phyloP scores from a whole-genome alignment of 192 early-diverging fungal genomes.

The Linderina pennispora region DNA sequence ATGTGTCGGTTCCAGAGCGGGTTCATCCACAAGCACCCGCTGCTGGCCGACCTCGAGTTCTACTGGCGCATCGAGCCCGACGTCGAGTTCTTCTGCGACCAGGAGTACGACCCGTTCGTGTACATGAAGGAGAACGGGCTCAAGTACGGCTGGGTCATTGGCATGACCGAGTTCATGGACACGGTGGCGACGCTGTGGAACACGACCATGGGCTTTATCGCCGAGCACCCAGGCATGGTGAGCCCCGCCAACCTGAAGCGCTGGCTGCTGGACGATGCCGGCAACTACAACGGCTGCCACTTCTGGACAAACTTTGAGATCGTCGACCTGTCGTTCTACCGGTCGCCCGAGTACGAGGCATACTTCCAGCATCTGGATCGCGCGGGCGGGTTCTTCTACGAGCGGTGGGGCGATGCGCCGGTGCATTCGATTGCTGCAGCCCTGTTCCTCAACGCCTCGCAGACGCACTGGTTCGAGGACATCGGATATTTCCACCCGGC shows the following conservation, averaged over 20 bases:
- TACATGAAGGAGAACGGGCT: conserved; percentile 29
- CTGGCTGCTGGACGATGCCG: conserved; percentile 25
- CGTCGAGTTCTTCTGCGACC: conserved; percentile 41
- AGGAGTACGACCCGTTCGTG: conserved; percentile 39
- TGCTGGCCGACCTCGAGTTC: conserved; percentile 32
- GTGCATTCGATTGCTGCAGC: conserved; percentile 52
- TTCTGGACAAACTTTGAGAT: conserved; percentile 93
- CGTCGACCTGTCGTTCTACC: conserved; percentile 63
- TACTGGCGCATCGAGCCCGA: conserved; percentile 49
- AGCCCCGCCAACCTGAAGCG: conserved; percentile 15
- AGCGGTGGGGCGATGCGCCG: conserved; percentile 57
- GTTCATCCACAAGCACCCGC: conserved; percentile 29
- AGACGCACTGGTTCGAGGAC: conserved; percentile 68
- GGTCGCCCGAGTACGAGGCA: conserved; percentile 48
- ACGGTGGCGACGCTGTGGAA: conserved; percentile 37
- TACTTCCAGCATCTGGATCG: conserved; percentile 72
- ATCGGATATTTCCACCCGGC: conserved; percentile 57
- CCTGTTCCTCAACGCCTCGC: conserved; percentile 45
- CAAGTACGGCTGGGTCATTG: conserved; percentile 36
- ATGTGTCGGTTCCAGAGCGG: conserved; percentile 43
- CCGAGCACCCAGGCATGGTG: conserved; percentile 14
- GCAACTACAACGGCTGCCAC: conserved; percentile 59
- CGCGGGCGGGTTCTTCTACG: conserved; percentile 84
- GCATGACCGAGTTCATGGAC: conserved; percentile 19
- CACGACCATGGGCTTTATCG: conserved; percentile 14